These are phyloP conservation scores for Ophiostoma populinum DNA, from an alignment of 2,329 filamentous ascomycete species.

Conservation along the genomic window DNA sequence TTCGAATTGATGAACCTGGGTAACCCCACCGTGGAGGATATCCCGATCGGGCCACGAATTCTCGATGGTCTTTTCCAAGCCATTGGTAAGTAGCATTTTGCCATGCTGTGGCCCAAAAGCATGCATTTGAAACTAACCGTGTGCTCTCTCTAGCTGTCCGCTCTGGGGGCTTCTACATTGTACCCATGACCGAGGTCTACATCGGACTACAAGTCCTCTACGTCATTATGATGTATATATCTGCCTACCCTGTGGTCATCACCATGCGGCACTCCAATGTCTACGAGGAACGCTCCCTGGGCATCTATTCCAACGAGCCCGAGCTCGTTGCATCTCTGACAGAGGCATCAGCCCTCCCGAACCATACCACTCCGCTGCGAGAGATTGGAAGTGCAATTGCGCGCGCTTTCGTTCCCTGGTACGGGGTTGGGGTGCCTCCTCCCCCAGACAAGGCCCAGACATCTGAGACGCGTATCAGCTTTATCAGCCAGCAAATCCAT, in stretches of 20 bases:
- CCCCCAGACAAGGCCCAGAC: conserved; percentile 10
- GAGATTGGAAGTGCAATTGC: conserved; percentile 16
- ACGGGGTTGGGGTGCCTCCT: conserved; percentile 24
- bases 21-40: conserved; percentile 34
- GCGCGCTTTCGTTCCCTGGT: conserved; percentile 21
- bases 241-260: conserved; percentile 44
- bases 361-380: background rate
- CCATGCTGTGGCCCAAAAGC: background rate
- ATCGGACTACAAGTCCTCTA: conserved; percentile 43
- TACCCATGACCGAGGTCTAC: conserved; percentile 37
- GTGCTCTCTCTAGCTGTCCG: conserved; percentile 29
- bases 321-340: background rate
- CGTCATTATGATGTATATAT: conserved; percentile 50
- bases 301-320: conserved; percentile 30
- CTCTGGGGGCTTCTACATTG: conserved; percentile 48
- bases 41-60: conserved; percentile 35
- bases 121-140: background rate
- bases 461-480: conserved; percentile 26
- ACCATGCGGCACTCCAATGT: conserved; percentile 53
- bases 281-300: conserved; percentile 52
- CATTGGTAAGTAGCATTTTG: conserved; percentile 21
- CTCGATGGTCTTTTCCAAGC: conserved; percentile 51
- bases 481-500: conserved; percentile 37
- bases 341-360: too few species aligned
- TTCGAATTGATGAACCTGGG: conserved; percentile 50